Evolutionary conservation across 371 early-diverging fungal species (phyloP), one percentile per base, ranked within the genome.

Genomic region (Thermomucor indicae-seudaticae): DNA sequence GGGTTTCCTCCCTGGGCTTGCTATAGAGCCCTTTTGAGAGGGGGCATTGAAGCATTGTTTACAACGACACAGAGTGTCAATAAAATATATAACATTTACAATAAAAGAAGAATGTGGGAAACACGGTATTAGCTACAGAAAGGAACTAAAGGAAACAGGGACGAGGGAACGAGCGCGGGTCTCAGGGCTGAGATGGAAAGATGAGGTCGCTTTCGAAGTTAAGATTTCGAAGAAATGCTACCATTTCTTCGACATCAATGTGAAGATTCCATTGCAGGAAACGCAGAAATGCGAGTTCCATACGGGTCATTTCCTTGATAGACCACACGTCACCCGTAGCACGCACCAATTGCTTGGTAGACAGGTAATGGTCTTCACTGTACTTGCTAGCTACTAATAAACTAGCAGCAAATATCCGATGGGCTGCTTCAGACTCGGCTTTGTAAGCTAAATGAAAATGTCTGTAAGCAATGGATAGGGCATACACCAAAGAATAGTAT

Each of bases 281-380:
- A 3, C 64, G 41, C n/a, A 75, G 49, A 24, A 75, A 67, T 4
- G 70, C 76, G 14, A 75, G 43, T 40, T 75, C 76, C 76, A 75
- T 75, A 23, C 65, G 64, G 17, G 76, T 70, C 31, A 72, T 75
- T 48, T 75, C 76, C 48, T 70, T 72, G 49, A 72, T 70, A 19
- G 76, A 63, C 76, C 76, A 75, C 8, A 75, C 72, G 48, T 75
- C 72, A 11, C 76, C 76, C 0, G 76, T 67, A 16, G 72, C 76
- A 50, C 62, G 67, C 0, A 75, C 72, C 4, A 75, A 58, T 34
- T 72, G 63, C 44, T 60, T 63, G 14, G 72, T 67, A n/a, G 72
- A 67, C 17, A 75, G 29, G 38, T 59, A 67, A 22, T 67, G 54
- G 41, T 75, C 76, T 44, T 75, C 76, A 39, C 57, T 65, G 32